Conservation (phyloP, 805 yeast species). For the Ogataea neopini region DNA sequence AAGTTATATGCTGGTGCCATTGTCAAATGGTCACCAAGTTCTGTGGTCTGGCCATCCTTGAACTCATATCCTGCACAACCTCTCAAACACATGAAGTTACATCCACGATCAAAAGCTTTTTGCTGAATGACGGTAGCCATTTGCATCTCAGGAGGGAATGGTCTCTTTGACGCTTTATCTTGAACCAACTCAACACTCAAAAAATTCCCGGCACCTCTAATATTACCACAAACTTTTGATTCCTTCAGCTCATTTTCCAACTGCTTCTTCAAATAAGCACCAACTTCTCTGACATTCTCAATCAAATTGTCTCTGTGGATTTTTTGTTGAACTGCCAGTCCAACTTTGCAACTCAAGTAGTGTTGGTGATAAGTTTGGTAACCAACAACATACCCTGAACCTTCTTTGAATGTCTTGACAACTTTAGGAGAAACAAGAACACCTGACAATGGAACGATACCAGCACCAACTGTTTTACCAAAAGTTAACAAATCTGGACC, state of each 20-base stretch:
- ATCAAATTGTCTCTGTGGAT: slow-evolving; percentile 39
- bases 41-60: slow-evolving; percentile 29
- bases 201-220: slow-evolving; percentile 55
- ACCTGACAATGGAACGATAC: slow-evolving; percentile 50
- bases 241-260: slow-evolving; percentile 31
- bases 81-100: slow-evolving; percentile 20
- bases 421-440: slow-evolving; percentile 43
- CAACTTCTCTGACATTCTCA: slow-evolving; percentile 41
- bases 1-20: slow-evolving; percentile 48
- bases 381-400: slow-evolving; percentile 42
- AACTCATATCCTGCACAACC: slow-evolving; percentile 24
- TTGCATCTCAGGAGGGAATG: slow-evolving; percentile 37
- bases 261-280: slow-evolving; percentile 41
- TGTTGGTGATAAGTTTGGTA: slow-evolving; percentile 52
- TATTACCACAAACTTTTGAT: slow-evolving; percentile 43
- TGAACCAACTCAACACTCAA: slow-evolving; percentile 52
- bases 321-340: slow-evolving; percentile 45
- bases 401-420: slow-evolving; percentile 36
- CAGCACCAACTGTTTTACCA: slow-evolving; percentile 52
- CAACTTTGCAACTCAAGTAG: slow-evolving; percentile 45
- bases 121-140: slow-evolving; percentile 10
- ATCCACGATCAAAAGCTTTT: slow-evolving; percentile 15
- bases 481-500: slow-evolving; percentile 48
- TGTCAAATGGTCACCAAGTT: slow-evolving; percentile 43
- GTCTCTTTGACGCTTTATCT: slow-evolving; percentile 44